Evolutionary conservation across 164 flowering plant genomes (phyloP), one percentile per base, ranked within the genome.

Genomic region (Hamamelis virginiana): DNA sequence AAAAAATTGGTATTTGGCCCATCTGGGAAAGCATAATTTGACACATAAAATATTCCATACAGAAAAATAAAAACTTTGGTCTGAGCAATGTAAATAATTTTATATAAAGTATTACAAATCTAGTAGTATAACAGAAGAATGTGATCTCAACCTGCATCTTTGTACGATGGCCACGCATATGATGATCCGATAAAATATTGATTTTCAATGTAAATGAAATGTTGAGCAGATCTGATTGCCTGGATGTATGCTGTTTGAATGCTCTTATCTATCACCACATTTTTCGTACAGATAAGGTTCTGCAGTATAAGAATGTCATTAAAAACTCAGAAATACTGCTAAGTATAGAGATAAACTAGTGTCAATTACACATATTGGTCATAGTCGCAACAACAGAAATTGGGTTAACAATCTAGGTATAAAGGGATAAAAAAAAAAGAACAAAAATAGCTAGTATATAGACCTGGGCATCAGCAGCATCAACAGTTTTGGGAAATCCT

Each of bases 141-240:
- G 22, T 4, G 27, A 68, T 22, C 15, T 53, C 64, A 43, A 90
- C 97, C 97, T 85, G 97, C 91, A 78, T 82, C 63, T 74, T 81
- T 80, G 76, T 92, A 89, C 8, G 88, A 83, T 57, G 92, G 92
- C 94, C 96, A 92, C 41, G 76, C 91, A 86, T 81, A 92, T 51
- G 97, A 90, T 51, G 97, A 92, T 57, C 97, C 95, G 38, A 91
- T 71, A 67, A 90, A 90, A 74, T 87, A 90, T 66, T 90, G 93
- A 61, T 90, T 90, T 68, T 90, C 96, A 71, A 91, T 89, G 73
- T 91, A 91, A 60, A 91, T 89, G 75, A 79, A 89, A 74, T 86
- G 92, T 47, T 91, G 87, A 26, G 97, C 97, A 51, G 91, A 86
- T 85, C 97, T 80, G 66, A 91, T 88, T 23, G 92, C 94, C 64